Evolutionary conservation across 1,284 basidiomycete genomes (phyloP), one percentile per base, ranked within the genome.

Genomic region (Gomphus bonarii): DNA sequence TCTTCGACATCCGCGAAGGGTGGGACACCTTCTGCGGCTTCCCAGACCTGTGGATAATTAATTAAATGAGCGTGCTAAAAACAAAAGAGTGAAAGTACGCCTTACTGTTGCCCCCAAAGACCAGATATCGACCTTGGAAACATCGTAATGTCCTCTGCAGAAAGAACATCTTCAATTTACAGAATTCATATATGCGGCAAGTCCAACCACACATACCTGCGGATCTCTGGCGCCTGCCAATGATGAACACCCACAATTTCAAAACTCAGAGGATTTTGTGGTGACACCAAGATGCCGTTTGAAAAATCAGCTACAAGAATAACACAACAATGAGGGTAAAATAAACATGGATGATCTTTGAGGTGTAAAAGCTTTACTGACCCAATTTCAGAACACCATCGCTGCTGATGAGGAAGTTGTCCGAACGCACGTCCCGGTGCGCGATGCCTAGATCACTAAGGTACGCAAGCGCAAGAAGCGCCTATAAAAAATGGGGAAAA

Each of bases 401-500:
- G 38, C 70, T 73, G 59, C 84, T 85, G 57, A 91, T 69, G 33
- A 91, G 71, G 54, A 90, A 62, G 65, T 91, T 91, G 66, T 91
- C 88, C 18, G 86, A 88, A 40, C 88, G 80, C 51, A 91, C 74
- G 66, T 90, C 88, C 43, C 88, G 76, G 69, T 91, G 88, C 1
- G 83, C 86, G 48, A 90, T 85, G 22, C 76, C 72, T 55, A 80
- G 75, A 31, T 70, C 70, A 61, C 81, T 79, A 49, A 91, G 70
- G 63, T 80, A 85, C 44, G 76, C 76, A 43, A 91, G 68, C 11
- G 81, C 88, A 35, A 73, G 68, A 18, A 89, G 69, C 30, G 81
- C 73, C 87, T 89, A 56, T 1, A 36, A 33, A 33, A 33, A 10
- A 33, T 5, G 10, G 31, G 10, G 10, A 33, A 10, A 33, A 33